Evolutionary conservation across 2,329 filamentous ascomycete genomes (phyloP), one percentile per base, ranked within the genome.

Genomic region (Colletotrichum aenigma): DNA sequence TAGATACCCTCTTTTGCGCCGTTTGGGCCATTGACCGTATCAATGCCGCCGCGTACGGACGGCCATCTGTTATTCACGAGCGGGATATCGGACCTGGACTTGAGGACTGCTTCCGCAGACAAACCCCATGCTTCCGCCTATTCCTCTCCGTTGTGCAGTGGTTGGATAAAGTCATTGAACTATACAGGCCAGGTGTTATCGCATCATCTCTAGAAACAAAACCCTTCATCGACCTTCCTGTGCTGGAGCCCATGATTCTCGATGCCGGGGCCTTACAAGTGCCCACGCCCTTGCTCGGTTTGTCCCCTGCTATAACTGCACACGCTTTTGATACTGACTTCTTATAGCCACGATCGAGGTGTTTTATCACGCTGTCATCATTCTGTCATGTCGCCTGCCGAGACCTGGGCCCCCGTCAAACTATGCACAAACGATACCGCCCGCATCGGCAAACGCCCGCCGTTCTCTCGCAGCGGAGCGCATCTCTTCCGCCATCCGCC

Each of bases 291-390:
- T 83, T 90, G 10, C 85, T 92, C 12, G 88, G 89, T 91, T 76
- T 77, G 86, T 81, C 10, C 1, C 7, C 15, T 10, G 12, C 10
- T 13, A 7, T 61, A 1, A 7, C 26, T 7, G 2, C 1, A 65
- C 15, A 26, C 60, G 16, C 5, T 30, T 10, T 16, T n/a, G 15
- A 8, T 60, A 15, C 81, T 84, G 62, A 85, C 71, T n/a, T 4
- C 7, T 55, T 12, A 7, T 48, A 91, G 91, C 88, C 9, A 92
- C 91, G 0, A 86, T 93, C 8, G 91, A 93, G 78, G 88, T 90
- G 1, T 88, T 93, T 18, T 93, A 93, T 78, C 91, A 93, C 78
- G 90, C 91, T 4, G 89, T 93, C 8, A 89, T 91, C 43, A 92
- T 93, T 10, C 83, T 93, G 3, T 93, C 91, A 0, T 92, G 90